Conservation (phyloP, 192 early-diverging fungal species). For the Coemansia sp. region DNA sequence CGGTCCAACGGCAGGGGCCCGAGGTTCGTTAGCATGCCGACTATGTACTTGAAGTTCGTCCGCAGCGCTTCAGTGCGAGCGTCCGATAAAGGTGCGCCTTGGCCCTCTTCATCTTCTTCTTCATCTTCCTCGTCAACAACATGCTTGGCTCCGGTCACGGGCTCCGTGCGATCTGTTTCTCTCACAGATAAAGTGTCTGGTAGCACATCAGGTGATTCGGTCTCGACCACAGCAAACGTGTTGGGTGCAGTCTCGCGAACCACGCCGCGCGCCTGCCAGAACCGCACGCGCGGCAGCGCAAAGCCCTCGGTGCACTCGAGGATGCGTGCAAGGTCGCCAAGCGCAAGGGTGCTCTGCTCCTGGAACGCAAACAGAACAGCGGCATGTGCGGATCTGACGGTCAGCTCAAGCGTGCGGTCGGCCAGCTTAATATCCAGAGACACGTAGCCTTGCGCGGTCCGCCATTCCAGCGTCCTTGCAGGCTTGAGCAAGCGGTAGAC, state of each 20-base stretch:
- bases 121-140: neutral
- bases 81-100: neutral
- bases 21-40: conserved; percentile 62
- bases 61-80: conserved; percentile 48
- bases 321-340: conserved; percentile 14
- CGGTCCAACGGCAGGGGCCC: conserved; percentile 59
- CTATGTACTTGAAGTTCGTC: conserved; percentile 58
- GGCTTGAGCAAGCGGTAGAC: conserved; percentile 60
- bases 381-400: conserved; percentile 61
- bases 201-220: neutral
- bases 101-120: conserved; percentile 3
- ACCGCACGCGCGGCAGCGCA: conserved; percentile 23
- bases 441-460: conserved; percentile 58
- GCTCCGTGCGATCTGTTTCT: neutral
- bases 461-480: conserved; percentile 62
- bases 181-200: neutral
- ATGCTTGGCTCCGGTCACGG: neutral
- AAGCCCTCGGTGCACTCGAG: conserved; percentile 31
- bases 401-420: conserved; percentile 53
- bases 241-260: conserved; percentile 22
- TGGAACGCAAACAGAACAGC: conserved; percentile 53
- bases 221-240: conserved; percentile 29
- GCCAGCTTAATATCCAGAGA: conserved; percentile 60
- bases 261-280: conserved; percentile 49
- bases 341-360: neutral